A percentile compares a stretch with the other conserved stretches of the same genome.
Evolutionary conservation across 768 basidiomycete species (phyloP).

Genomic region (Boletus barrowsii): DNA sequence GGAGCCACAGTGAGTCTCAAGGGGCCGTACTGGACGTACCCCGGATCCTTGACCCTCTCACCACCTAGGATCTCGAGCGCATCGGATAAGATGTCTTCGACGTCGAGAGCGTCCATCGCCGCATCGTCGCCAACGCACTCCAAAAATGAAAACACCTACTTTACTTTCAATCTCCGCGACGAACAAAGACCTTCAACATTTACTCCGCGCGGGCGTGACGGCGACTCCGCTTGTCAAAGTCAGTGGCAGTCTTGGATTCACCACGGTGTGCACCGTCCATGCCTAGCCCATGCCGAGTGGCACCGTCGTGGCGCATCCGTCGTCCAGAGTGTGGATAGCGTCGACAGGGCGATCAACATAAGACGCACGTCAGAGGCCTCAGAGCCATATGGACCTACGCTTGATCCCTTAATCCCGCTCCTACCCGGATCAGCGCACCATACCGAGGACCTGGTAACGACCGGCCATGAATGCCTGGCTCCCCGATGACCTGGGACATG

Average conservation of each 20-base stretch:
- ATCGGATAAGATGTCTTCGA: constrained; percentile 55
- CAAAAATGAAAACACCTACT: background rate
- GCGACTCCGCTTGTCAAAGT: background rate
- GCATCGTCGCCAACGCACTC: background rate
- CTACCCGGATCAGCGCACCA: background rate
- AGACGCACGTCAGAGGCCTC: no score
- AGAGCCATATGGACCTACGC: background rate
- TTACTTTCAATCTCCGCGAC: constrained; percentile 28
- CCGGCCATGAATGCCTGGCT: background rate
- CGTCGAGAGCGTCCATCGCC: constrained; percentile 7
- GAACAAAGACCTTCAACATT: background rate
- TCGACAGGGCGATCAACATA: no score
- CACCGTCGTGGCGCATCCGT: no score
- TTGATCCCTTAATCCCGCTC: constrained; percentile 3
- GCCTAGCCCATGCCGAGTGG: no score
- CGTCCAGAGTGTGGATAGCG: no score
- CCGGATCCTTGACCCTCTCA: constrained; percentile 41
- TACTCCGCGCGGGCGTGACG: constrained; percentile 13
- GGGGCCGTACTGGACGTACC: constrained; percentile 50
- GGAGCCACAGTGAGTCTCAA: constrained; percentile 52
- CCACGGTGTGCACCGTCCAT: no score
- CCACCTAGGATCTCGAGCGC: constrained; percentile 51
- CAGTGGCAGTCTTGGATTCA: background rate
- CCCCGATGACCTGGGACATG: background rate
- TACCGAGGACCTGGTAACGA: background rate